Conservation (phyloP, 345 rosid species). For the Erodium maritimum region DNA sequence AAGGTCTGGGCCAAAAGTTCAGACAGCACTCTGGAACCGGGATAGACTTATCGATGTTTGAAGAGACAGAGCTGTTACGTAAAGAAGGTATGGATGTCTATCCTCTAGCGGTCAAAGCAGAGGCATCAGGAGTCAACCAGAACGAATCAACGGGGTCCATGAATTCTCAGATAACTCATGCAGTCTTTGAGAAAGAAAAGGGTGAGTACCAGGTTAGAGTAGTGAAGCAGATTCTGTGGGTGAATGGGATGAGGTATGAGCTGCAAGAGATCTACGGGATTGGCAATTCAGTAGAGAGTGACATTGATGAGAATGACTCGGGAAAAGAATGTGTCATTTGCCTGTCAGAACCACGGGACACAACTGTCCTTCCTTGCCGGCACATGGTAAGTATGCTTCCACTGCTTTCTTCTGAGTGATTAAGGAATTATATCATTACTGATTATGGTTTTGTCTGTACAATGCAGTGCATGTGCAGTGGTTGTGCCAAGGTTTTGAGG, state of each 20-base stretch:
- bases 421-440: not conserved
- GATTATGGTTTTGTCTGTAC: not conserved
- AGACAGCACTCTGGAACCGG: conserved; percentile 68
- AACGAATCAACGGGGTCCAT: conserved; percentile 25
- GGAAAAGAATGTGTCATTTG: conserved; percentile 96
- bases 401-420: not conserved
- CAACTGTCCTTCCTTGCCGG: conserved; percentile 91
- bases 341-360: conserved; percentile 82
- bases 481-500: conserved; percentile 87
- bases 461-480: conserved; percentile 93
- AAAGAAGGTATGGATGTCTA: conserved; percentile 33
- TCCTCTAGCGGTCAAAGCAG: conserved; percentile 77
- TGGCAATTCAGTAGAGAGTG: conserved; percentile 64
- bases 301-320: conserved; percentile 55
- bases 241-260: conserved; percentile 59
- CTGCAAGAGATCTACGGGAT: conserved; percentile 93
- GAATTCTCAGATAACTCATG: conserved; percentile 71
- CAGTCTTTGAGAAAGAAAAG: conserved; percentile 63
- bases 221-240: conserved; percentile 81
- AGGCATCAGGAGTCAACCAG: conserved; percentile 30
- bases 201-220: conserved; percentile 52
- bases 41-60: conserved; percentile 51
- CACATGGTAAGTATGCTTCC: conserved; percentile 57
- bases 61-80: conserved; percentile 39
- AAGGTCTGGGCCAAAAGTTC: conserved; percentile 83